These are phyloP conservation scores for Ilex aquifolium DNA, from an alignment of 257 asterid genomes.

Conservation along the genomic window DNA sequence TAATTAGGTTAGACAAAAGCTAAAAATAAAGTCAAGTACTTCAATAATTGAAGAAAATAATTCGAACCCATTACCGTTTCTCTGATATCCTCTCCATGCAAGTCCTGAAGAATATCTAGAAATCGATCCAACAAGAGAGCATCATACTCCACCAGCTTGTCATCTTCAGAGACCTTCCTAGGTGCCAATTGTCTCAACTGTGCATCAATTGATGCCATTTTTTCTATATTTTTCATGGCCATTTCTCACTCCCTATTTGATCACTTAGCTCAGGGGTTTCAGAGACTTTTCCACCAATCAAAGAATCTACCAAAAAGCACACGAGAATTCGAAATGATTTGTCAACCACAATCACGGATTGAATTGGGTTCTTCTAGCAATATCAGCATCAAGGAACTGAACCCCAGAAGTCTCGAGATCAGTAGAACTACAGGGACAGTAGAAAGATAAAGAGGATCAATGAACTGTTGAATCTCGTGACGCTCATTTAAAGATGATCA, in stretches of 20 bases:
- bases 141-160: slow-evolving; percentile 90
- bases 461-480: too few relatives aligned
- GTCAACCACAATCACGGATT: slow-evolving; percentile 34
- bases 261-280: too few relatives aligned
- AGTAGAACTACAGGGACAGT: background rate
- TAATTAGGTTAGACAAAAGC: background rate
- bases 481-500: too few relatives aligned
- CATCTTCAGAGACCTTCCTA: slow-evolving; percentile 91
- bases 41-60: background rate
- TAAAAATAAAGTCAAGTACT: too few relatives aligned
- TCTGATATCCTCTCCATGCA: slow-evolving; percentile 88
- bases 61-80: slow-evolving; percentile 53
- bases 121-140: slow-evolving; percentile 89
- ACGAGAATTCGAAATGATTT: slow-evolving; percentile 34
- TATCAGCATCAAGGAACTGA: slow-evolving; percentile 7
- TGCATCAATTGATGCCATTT: slow-evolving; percentile 95
- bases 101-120: slow-evolving; percentile 86
- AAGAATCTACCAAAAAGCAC: slow-evolving; percentile 10
- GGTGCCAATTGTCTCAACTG: slow-evolving; percentile 89
- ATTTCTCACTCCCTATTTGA: slow-evolving; percentile 10
- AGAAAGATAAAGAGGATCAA: background rate
- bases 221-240: slow-evolving; percentile 52
- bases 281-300: background rate
- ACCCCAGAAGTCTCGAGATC: background rate
- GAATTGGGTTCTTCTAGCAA: slow-evolving; percentile 15